Evolutionary conservation across 441 rosid species (phyloP).

Genomic region (Pelargonium myrrhifolium): DNA sequence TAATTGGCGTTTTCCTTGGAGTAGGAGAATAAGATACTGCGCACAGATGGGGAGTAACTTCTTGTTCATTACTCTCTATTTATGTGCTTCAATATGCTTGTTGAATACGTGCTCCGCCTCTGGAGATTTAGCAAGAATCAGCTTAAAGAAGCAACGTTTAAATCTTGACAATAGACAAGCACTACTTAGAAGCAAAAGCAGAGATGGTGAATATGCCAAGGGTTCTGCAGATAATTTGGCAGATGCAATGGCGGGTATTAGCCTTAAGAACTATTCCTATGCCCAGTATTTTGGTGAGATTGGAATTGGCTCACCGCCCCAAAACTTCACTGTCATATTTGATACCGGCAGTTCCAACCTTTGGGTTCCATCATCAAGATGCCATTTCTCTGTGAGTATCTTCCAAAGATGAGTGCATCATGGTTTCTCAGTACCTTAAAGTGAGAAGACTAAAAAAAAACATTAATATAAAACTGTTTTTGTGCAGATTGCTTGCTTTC

Average conservation of each 20-base stretch:
- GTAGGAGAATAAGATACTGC: neutral
- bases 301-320: constrained; percentile 49
- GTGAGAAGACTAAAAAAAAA: constrained; percentile 1
- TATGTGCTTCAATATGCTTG: neutral
- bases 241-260: neutral
- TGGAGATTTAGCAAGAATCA: neutral
- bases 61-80: neutral
- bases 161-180: neutral
- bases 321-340: constrained; percentile 57
- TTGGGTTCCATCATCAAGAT: constrained; percentile 59
- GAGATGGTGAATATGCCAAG: neutral
- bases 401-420: neutral
- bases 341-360: constrained; percentile 68
- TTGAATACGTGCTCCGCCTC: neutral
- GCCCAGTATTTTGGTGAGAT: neutral
- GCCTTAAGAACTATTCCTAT: neutral
- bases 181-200: neutral
- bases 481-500: constrained; percentile 54
- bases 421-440: neutral
- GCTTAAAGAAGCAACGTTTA: neutral
- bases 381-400: constrained; percentile 47
- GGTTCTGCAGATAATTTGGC: neutral
- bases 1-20: neutral
- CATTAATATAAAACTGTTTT: constrained; percentile 11
- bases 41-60: neutral